Base-by-base conservation (phyloP, 495 filamentous ascomycete genomes). In the Penicillium soppii region DNA sequence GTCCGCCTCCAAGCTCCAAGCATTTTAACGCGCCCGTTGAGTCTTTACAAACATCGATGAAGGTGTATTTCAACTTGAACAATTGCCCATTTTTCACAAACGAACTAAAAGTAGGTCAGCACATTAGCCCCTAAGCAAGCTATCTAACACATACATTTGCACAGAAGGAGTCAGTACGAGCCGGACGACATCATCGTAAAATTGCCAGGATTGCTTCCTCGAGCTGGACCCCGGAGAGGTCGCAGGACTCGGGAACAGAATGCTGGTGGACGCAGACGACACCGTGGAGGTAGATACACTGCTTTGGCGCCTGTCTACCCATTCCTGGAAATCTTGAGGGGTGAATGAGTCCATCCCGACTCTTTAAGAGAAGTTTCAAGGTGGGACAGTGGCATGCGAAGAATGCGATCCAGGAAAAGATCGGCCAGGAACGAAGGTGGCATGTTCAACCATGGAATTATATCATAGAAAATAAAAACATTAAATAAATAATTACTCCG, bases 21-120 rank as follows among this genome's bases (percentile, higher is more conserved):
- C 63, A 69, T 49, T 65, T 72, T 16, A 75, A 38, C 4, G 63
- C 61, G 7, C 74, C 74, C 12, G 62, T 61, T 15, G 62, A 52
- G 48, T 75, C 70, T 38, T 75, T 74, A 53, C 67, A 67, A 23
- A 77, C 62, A 51, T 75, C 70, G 52, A 77, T 73, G 39, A 51
- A 70, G 1, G 58, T 65, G 46, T 77, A 75, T 37, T 67, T 66
- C n/a, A 77, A 45, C 43, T 71, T 73, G 58, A 77, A 77, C 3
- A 72, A 43, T 27, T 70, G 66, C 5, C 63, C 61, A 41, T 61
- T 66, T 29, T 69, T 66, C 15, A 74, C 58, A 35, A 77, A 77
- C 1, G 72, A 72, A 29, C 73, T 77, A 30, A 13, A 19, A 5
- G 39, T 25, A 35, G 10, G 19, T 22, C 17, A 29, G 32, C 22